These are phyloP conservation scores for Trypanosoma caninum DNA, from an alignment of 208 protist species.

Conservation along the genomic window DNA sequence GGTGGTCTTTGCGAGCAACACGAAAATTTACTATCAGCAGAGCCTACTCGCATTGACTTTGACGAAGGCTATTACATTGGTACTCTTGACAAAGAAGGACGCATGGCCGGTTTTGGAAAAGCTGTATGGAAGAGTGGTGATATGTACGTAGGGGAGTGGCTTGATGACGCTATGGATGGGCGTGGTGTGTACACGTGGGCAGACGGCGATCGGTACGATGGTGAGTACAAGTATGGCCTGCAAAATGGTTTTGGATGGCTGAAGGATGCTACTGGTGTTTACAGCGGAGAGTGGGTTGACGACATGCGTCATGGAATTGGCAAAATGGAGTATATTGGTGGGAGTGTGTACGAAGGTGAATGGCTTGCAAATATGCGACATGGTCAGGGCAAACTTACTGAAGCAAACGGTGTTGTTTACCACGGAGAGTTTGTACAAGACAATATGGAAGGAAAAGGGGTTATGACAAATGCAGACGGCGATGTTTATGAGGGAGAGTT, in stretches of 20 bases:
- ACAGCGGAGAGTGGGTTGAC: constrained; percentile 82
- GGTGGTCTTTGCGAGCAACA: constrained; percentile 3
- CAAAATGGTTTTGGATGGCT: constrained; percentile 80
- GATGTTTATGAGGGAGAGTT: constrained; percentile 88
- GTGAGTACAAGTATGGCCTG: constrained; percentile 52
- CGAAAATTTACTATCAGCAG: constrained; percentile 24
- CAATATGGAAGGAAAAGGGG: constrained; percentile 72
- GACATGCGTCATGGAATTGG: constrained; percentile 82
- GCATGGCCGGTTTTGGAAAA: constrained; percentile 73
- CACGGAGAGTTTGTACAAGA: constrained; percentile 74
- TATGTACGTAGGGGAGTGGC: constrained; percentile 79
- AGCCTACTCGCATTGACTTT: constrained; percentile 57
- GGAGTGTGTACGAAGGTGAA: constrained; percentile 84
- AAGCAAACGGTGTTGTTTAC: constrained; percentile 48
- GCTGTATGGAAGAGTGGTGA: constrained; percentile 78
- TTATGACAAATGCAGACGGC: constrained; percentile 66
- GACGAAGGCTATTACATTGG: constrained; percentile 79
- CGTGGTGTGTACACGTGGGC: constrained; percentile 76
- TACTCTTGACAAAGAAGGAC: constrained; percentile 60
- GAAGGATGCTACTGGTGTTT: constrained; percentile 71
- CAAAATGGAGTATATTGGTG: constrained; percentile 68
- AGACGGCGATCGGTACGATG: constrained; percentile 72
- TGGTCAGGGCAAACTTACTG: constrained; percentile 74
- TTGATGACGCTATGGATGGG: constrained; percentile 67
- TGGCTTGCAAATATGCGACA: constrained; percentile 83